Percentiles rank a stretch among this genome's conserved stretches.
phyloP scores from a whole-genome alignment of 73 alveolate genomes.

The Paramecium pentaurelia region DNA sequence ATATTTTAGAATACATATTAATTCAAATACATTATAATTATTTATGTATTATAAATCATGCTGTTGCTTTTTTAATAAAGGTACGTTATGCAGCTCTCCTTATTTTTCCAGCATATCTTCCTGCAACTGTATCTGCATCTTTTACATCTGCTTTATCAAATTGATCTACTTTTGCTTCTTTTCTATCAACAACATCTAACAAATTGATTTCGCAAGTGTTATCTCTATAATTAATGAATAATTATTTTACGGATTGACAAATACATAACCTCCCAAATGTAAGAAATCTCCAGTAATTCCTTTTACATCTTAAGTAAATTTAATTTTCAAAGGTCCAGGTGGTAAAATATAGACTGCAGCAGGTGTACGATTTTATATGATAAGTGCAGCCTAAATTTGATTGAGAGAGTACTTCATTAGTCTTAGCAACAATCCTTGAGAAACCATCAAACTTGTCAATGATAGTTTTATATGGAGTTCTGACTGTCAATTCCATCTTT shows the following conservation, averaged over 20 bases:
- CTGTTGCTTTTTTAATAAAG: conserved; percentile 50
- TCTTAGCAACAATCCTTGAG: conserved; percentile 54
- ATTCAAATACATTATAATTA: neutral
- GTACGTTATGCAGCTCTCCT: conserved; percentile 51
- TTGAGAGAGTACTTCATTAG: conserved; percentile 39
- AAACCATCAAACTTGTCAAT: conserved; percentile 52
- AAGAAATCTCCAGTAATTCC: conserved; percentile 56
- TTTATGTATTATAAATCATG: conserved; percentile 41
- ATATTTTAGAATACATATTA: no score
- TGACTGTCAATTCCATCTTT: conserved; percentile 59
- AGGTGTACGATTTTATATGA: conserved; percentile 58
- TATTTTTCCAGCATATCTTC: conserved; percentile 53
- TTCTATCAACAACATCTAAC: conserved; percentile 58
- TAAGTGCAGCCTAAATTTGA: conserved; percentile 48
- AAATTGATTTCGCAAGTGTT: conserved; percentile 55
- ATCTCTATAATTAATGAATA: conserved; percentile 21
- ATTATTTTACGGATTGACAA: conserved; percentile 51
- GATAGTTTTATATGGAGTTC: conserved; percentile 60
- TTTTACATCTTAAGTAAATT: conserved; percentile 54
- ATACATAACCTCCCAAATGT: conserved; percentile 59
- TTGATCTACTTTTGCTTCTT: conserved; percentile 58
- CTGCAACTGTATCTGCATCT: conserved; percentile 63
- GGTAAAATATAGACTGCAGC: conserved; percentile 58
- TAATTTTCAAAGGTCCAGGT: conserved; percentile 60
- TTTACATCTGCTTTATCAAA: conserved; percentile 56